Base-by-base conservation (phyloP, 2,329 filamentous ascomycete genomes). In the Fusarium pseudograminearum region DNA sequence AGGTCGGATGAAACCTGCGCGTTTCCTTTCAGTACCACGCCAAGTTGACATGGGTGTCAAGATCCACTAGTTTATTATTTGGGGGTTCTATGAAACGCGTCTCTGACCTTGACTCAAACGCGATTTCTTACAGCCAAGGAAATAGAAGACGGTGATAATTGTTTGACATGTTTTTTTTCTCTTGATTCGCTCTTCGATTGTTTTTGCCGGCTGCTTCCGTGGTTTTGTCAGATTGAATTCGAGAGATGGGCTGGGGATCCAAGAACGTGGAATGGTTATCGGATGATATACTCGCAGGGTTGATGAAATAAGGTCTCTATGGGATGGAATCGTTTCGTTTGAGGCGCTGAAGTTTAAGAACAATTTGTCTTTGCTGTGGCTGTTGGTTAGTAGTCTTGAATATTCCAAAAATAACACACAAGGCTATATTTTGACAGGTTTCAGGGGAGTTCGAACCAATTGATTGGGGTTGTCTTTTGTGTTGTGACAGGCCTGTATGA, bases 81-180 rank as follows among this genome's bases (percentile, higher is more conserved):
- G 48, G 14, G 18, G 18, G 48, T 20, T 9, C 15, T 40, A 15
- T 51, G 48, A 51, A 51, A 51, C 48, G 14, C 24, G 18, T 51
- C 48, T 51, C 48, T 51, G 22, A 51, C 33, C 8, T 7, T 11
- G n/a, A 51, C 24, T 51, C 48, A 51, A 51, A 51, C 48, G 24
- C 24, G 18, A 50, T 50, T 34, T 28, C 46, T 34, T 50, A 50
- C 31, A 50, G 16, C 16, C 20, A 36, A 51, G 33, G 24, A 18
- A 51, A 51, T 51, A 51, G 4, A 1, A 51, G 33, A 18, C 15
- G 48, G 24, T 40, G 33, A 51, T 51, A 40, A 51, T 51, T 18
- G 24, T 40, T 51, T 51, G 14, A 51, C 24, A 28, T 34, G 24
- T 33, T 15, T 26, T 50, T 20, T 7, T 28, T n/a, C 14, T 7